phyloP scores from a whole-genome alignment of 345 rosid genomes.

The Eucalyptus tenuipes region DNA sequence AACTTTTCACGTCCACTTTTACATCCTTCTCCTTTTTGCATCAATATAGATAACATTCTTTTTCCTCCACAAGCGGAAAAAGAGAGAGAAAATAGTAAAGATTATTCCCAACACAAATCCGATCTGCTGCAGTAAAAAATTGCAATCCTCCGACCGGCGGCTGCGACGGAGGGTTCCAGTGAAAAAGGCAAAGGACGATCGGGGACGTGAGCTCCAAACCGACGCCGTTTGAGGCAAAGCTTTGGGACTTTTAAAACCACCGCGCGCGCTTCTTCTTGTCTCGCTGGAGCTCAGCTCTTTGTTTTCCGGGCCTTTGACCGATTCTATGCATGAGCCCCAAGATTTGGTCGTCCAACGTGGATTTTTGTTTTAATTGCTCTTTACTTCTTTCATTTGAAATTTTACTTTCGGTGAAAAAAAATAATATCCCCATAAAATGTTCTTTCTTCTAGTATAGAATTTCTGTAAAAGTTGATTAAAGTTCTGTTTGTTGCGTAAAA shows the following conservation, averaged over 20 bases:
- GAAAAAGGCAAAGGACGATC: neutral
- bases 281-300: neutral
- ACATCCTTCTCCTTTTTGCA: neutral
- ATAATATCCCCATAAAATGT: neutral
- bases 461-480: accelerated
- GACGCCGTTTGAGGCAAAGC: neutral
- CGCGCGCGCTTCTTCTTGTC: neutral
- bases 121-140: neutral
- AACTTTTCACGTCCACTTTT: neutral
- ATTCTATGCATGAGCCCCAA: neutral
- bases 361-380: neutral
- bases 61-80: neutral
- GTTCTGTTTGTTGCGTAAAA: neutral
- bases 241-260: neutral
- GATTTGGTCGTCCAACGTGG: neutral
- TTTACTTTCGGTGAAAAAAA: neutral
- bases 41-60: neutral
- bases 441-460: neutral
- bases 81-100: neutral
- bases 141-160: neutral
- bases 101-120: neutral
- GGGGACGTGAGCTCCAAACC: neutral
- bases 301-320: neutral
- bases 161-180: neutral
- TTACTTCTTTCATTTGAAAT: neutral